These are phyloP conservation scores for Gynostemma pentaphyllum DNA, from an alignment of 306 rosid species.

Conservation along the genomic window DNA sequence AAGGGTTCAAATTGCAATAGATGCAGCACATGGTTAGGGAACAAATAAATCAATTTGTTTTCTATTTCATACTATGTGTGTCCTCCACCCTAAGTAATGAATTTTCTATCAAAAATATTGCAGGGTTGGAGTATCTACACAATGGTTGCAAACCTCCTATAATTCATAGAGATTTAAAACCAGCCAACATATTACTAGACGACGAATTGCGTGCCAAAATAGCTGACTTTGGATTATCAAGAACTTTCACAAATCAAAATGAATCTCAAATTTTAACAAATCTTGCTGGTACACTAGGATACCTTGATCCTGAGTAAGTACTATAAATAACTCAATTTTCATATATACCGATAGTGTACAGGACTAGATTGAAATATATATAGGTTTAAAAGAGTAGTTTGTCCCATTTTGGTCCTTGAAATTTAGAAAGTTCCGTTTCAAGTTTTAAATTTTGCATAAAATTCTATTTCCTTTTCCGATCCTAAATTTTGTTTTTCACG, in stretches of 20 bases:
- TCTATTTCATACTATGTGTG: too few relatives aligned
- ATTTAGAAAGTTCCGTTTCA: too few relatives aligned
- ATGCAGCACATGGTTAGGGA: too few relatives aligned
- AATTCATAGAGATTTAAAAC: conserved; percentile 40
- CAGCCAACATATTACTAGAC: conserved; percentile 39
- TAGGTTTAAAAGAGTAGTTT: not conserved
- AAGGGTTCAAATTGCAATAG: too few relatives aligned
- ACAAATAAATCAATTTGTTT: too few relatives aligned
- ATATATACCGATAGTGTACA: too few relatives aligned
- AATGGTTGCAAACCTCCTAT: conserved; percentile 23
- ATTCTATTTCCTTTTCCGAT: too few relatives aligned
- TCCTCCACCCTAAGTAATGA: too few relatives aligned
- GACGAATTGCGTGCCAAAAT: conserved; percentile 26
- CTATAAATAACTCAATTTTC: not conserved
- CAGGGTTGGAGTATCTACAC: conserved; percentile 31
- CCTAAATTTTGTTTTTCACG: too few relatives aligned
- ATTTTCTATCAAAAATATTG: not conserved
- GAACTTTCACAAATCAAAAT: conserved; percentile 13
- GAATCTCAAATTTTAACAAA: conserved; percentile 26
- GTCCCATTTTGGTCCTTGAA: too few relatives aligned
- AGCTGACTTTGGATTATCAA: conserved; percentile 37
- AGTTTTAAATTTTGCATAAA: too few relatives aligned
- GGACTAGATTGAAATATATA: too few relatives aligned
- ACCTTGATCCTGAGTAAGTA: conserved; percentile 38
- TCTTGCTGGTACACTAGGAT: conserved; percentile 29